Base-by-base conservation (phyloP, 371 early-diverging fungal genomes). In the Mortierella sp. region DNA sequence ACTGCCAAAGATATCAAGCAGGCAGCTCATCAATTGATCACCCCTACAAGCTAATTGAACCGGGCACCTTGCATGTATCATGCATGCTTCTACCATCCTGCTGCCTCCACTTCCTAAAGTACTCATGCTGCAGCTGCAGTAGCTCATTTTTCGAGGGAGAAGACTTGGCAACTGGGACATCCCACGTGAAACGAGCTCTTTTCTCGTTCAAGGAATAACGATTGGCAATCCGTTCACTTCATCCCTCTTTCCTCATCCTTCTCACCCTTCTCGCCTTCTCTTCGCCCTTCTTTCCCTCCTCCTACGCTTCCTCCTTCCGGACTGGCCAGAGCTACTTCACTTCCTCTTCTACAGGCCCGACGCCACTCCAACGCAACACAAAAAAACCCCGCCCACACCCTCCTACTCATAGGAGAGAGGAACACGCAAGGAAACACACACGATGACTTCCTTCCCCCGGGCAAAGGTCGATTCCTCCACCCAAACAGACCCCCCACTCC, bases 391-490 rank as follows among this genome's bases (percentile, higher is more conserved):
- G 34, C 21, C 67, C 2, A 10, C 74, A 61, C 16, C 40, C 8
- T 37, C 50, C 46, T 46, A 8, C 31, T 19, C 34, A 61, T 61
- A 34, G 34, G 34, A 31, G 34, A 31, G 34, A 5, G 14, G 61
- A 19, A n/a, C 5, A 54, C 3, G 16, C 34, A 31, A 61, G 61
- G 61, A 50, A 14, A 46, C 37, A 9, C 34, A 37, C 57, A 64
- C 71, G 46, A 86, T 86, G 86, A 82, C 86, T 61, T 75, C 82
- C 72, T 86, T 79, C 57, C 82, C 82, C 26, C 86, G 86, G 69
- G 82, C 79, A 74, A 86, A 86, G 74, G 79, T 86, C 53, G 86
- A 86, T 71, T 81, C 82, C 34, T 81, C 81, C 71, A 86, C 86
- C 2, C 86, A 86, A 69, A 86, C 86, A 26, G 86, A 86, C 74